Base-by-base conservation (phyloP, 768 basidiomycete genomes). In the Russula brevipes region DNA sequence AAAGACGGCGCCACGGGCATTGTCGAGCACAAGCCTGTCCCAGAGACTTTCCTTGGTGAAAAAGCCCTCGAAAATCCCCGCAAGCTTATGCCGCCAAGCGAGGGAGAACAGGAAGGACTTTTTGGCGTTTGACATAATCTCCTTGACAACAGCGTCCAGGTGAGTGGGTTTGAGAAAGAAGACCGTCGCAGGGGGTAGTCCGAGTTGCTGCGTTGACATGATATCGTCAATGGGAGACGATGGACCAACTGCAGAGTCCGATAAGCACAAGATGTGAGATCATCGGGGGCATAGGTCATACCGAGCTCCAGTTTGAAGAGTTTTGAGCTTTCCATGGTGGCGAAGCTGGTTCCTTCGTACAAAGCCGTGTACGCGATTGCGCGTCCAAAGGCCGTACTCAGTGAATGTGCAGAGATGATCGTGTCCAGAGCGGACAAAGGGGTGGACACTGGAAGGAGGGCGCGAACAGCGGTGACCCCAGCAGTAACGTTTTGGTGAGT, bases 401-500 rank as follows among this genome's bases (percentile, higher is more conserved):
- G 71, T 2, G 87, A 78, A 70, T 91, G 83, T 2, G 83, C 82
- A 31, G 91, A 94, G 11, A 88, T 79, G 39, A 98, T 76, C 7
- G 87, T 89, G 72, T 97, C 94, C 56, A 88, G 73, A 6, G 85
- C 75, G 5, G 88, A 83, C 46, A 93, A 68, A 12, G 83, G 77
- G 69, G 85, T 84, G 30, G 88, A 82, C 10, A 85, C 76, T 2
- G 94, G 93, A 68, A 96, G 83, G 24, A 94, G 72, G 5, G 85
- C 82, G 41, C 89, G 85, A 30, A 85, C 77, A 3, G 88, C 89
- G 0, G 91, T 85, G n/a, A 94, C 87, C 39, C 91, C 94, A 4
- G 94, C 91, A 2, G 92, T 95, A 61, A 96, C 71, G 66, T 93
- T 94, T 72, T 89, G 81, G 72, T 94, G 91, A 0, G 91, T 91